Conservation (phyloP, 257 asterid genomes). For the Perilla frutescens region DNA sequence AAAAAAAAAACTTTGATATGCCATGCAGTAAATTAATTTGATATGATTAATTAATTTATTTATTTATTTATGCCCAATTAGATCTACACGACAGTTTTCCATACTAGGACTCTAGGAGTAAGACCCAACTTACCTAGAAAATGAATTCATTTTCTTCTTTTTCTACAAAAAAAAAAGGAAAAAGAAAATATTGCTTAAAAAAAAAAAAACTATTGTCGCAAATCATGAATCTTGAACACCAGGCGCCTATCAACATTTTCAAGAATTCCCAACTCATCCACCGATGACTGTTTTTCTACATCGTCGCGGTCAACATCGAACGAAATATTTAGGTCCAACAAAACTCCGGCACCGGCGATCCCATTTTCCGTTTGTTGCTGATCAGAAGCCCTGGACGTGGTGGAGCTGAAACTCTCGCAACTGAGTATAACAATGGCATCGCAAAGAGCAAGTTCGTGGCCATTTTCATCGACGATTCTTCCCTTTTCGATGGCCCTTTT, state of each 20-base stretch:
- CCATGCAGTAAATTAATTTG: not conserved
- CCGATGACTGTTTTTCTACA: constrained; percentile 34
- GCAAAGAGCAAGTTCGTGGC: constrained; percentile 56
- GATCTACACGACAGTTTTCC: not conserved
- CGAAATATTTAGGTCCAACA: constrained; percentile 74
- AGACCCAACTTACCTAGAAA: not conserved
- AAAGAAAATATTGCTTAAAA: not conserved
- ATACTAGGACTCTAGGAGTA: too few relatives aligned
- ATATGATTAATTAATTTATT: not conserved
- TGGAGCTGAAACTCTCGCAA: constrained; percentile 51
- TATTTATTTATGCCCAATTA: not conserved
- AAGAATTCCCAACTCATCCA: constrained; percentile 61
- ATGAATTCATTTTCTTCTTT: not conserved
- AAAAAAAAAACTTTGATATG: too few relatives aligned
- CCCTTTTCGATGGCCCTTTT: constrained; percentile 72
- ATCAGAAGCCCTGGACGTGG: constrained; percentile 48
- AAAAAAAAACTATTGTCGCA: not conserved
- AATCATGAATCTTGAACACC: constrained; percentile 48
- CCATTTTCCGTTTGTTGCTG: too few relatives aligned
- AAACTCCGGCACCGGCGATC: not conserved
- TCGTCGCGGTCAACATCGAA: constrained; percentile 50
- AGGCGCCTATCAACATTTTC: constrained; percentile 68
- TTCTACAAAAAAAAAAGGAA: constrained; percentile 7
- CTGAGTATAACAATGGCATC: constrained; percentile 77
- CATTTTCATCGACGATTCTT: constrained; percentile 37